These are phyloP conservation scores for Termitomyces sp. DNA, from an alignment of 768 basidiomycete species.

Conservation along the genomic window DNA sequence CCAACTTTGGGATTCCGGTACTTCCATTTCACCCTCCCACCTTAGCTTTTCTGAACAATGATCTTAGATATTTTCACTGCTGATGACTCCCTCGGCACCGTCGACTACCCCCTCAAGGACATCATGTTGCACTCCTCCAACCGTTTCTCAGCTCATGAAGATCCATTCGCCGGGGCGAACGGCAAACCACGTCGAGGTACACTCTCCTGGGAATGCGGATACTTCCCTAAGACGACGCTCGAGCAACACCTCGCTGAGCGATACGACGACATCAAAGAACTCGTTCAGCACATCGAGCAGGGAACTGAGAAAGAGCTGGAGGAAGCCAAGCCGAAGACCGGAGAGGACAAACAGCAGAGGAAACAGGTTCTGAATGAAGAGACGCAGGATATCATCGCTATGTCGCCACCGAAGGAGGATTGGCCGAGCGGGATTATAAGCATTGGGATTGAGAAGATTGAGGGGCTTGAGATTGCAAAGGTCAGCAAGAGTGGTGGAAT, in stretches of 20 bases:
- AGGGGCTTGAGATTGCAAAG: slow-evolving; percentile 57
- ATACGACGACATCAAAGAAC: slow-evolving; percentile 26
- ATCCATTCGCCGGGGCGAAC: slow-evolving; percentile 35
- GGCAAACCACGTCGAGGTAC: slow-evolving; percentile 29
- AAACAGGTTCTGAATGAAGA: slow-evolving; percentile 31
- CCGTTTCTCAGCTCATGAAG: slow-evolving; percentile 40
- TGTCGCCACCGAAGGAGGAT: slow-evolving; percentile 50
- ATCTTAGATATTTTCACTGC: slow-evolving; percentile 40
- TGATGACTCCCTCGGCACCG: slow-evolving; percentile 49
- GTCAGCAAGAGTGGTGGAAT: slow-evolving; percentile 53
- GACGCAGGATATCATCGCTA: slow-evolving; percentile 35
- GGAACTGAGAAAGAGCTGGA: slow-evolving; percentile 50
- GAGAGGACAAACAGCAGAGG: slow-evolving; percentile 34
- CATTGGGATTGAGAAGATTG: slow-evolving; percentile 63
- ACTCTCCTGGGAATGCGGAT: slow-evolving; percentile 47
- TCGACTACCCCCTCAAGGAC: slow-evolving; percentile 34
- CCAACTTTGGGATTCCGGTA: slow-evolving; percentile 74
- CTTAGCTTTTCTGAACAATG: too few relatives aligned
- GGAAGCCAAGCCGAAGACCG: slow-evolving; percentile 24
- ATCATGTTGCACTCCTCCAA: slow-evolving; percentile 36
- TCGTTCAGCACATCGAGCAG: slow-evolving; percentile 24
- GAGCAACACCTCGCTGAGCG: slow-evolving; percentile 30
- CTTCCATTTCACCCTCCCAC: too few relatives aligned
- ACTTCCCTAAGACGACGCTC: slow-evolving; percentile 45
- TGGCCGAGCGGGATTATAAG: slow-evolving; percentile 68